Evolutionary conservation across 495 filamentous ascomycete species (phyloP).

Genomic region (Entonaema liquescens): DNA sequence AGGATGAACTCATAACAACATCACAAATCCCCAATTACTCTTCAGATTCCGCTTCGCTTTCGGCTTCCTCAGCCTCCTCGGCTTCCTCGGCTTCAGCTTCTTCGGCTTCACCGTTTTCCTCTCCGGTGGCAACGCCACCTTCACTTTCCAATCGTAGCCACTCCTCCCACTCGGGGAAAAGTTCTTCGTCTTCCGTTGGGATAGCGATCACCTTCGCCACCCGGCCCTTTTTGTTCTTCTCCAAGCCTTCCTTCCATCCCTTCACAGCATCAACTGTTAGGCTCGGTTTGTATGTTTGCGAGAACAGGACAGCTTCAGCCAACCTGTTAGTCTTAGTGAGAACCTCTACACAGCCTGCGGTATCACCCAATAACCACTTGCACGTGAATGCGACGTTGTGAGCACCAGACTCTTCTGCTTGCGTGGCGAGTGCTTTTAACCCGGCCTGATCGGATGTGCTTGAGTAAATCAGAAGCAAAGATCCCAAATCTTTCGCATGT

Average conservation of each 20-base stretch:
- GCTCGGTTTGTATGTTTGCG: slow-evolving; percentile 93
- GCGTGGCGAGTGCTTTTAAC: slow-evolving; percentile 71
- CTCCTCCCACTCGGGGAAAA: slow-evolving; percentile 97
- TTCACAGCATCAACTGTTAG: slow-evolving; percentile 71
- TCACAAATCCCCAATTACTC: slow-evolving; percentile 15
- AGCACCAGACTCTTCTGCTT: slow-evolving; percentile 77
- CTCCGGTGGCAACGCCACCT: slow-evolving; percentile 58
- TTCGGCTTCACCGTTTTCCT: slow-evolving; percentile 56
- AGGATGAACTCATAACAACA: slow-evolving; percentile 13
- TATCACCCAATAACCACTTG: slow-evolving; percentile 86
- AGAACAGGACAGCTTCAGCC: slow-evolving; percentile 88
- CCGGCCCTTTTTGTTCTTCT: slow-evolving; percentile 82
- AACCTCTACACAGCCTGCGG: slow-evolving; percentile 82
- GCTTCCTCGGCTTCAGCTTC: slow-evolving; percentile 44
- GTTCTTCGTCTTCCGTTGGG: slow-evolving; percentile 85
- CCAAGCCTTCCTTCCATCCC: slow-evolving; percentile 82
- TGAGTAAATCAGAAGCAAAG: slow-evolving; percentile 84
- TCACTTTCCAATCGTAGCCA: slow-evolving; percentile 83
- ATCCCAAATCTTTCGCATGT: slow-evolving; percentile 88
- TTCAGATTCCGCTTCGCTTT: slow-evolving; percentile 21
- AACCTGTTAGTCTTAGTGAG: slow-evolving; percentile 78
- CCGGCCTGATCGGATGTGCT: slow-evolving; percentile 80
- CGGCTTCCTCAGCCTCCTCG: slow-evolving; percentile 27
- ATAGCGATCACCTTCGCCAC: slow-evolving; percentile 82
- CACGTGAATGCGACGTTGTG: slow-evolving; percentile 93